phyloP scores from a whole-genome alignment of 1,284 basidiomycete genomes.

The Puccinia horiana region DNA sequence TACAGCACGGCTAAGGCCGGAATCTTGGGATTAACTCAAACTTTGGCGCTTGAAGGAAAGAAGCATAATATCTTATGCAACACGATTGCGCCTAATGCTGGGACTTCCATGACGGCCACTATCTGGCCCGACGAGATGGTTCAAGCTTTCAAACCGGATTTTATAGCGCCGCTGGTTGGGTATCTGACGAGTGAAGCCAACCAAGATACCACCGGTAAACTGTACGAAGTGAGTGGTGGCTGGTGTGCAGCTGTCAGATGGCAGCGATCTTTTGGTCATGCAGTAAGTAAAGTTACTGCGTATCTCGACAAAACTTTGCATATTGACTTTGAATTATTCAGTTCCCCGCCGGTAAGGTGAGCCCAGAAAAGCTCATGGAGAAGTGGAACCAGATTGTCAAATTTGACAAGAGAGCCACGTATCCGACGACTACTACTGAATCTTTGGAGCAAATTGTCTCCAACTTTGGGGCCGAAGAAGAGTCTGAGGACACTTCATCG shows the following conservation, averaged over 20 bases:
- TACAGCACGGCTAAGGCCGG: slow-evolving; percentile 79
- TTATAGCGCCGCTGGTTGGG: slow-evolving; percentile 84
- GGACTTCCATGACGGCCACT: slow-evolving; percentile 64
- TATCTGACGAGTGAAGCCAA: slow-evolving; percentile 83
- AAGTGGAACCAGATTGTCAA: slow-evolving; percentile 80
- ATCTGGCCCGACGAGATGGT: slow-evolving; percentile 86
- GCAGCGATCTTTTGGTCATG: slow-evolving; percentile 79
- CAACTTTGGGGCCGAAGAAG: slow-evolving; percentile 70
- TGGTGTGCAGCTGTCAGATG: slow-evolving; percentile 91
- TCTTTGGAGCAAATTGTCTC: slow-evolving; percentile 66
- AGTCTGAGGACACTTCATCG: slow-evolving; percentile 56
- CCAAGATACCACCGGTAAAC: slow-evolving; percentile 70
- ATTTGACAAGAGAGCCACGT: slow-evolving; percentile 73
- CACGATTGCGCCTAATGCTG: slow-evolving; percentile 83
- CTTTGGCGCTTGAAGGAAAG: slow-evolving; percentile 86
- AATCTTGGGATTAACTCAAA: slow-evolving; percentile 84
- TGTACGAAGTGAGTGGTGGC: slow-evolving; percentile 89
- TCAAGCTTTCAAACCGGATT: slow-evolving; percentile 93
- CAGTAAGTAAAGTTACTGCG: slow-evolving; percentile 50
- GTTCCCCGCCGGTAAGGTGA: slow-evolving; percentile 78
- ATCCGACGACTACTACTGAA: slow-evolving; percentile 73
- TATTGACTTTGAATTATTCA: slow-evolving; percentile 50
- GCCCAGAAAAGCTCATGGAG: slow-evolving; percentile 73
- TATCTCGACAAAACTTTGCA: background rate
- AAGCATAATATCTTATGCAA: slow-evolving; percentile 90